Percentiles rank a stretch among this genome's conserved stretches.
Evolutionary conservation across 371 early-diverging fungal genomes (phyloP).

Genomic region (Mucor piriformis): DNA sequence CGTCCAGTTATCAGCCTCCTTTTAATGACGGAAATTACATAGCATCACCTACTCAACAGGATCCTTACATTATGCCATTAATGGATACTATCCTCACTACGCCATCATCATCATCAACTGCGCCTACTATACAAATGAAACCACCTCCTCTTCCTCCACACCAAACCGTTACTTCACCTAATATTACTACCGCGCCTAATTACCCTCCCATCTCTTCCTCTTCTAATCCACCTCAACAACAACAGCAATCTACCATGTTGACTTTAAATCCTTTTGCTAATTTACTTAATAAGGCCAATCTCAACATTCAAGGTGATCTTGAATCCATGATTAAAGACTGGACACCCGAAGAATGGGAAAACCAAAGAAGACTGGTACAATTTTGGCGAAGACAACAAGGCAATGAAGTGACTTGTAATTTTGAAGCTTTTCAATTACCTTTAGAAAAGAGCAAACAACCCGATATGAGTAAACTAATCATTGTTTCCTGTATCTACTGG

Average conservation of each 20-base stretch:
- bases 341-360: conserved; percentile 66
- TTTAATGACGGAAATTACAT: neutral
- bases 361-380: conserved; percentile 73
- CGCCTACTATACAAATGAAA: conserved; percentile 10
- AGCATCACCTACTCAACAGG: neutral
- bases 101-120: neutral
- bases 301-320: conserved; percentile 67
- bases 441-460: conserved; percentile 49
- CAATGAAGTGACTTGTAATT: conserved; percentile 64
- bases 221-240: neutral
- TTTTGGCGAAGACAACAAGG: conserved; percentile 67
- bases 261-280: conserved; percentile 49
- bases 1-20: neutral
- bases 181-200: neutral
- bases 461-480: conserved; percentile 35
- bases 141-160: conserved; percentile 9
- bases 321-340: conserved; percentile 62
- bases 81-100: conserved; percentile 1
- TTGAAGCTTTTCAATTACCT: conserved; percentile 55
- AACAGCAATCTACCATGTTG: conserved; percentile 24
- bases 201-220: neutral
- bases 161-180: neutral
- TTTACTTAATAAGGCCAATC: conserved; percentile 71
- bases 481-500: conserved; percentile 85
- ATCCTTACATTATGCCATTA: conserved; percentile 13